Percentiles rank a stretch among this genome's conserved stretches.
phyloP scores from a whole-genome alignment of 768 basidiomycete species.

The Lyophyllum atratum region DNA sequence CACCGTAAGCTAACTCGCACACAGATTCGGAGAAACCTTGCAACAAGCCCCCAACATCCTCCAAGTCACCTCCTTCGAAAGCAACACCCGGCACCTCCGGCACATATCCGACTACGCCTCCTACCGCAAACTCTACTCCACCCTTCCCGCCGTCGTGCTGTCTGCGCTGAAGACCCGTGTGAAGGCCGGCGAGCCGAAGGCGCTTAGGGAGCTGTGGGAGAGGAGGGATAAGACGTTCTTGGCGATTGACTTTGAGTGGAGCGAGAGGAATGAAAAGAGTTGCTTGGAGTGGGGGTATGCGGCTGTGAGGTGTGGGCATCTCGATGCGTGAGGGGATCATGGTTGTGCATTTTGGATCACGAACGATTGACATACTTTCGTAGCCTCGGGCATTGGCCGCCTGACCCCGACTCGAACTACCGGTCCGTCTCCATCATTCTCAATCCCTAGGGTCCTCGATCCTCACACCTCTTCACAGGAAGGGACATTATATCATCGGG shows the following conservation, averaged over 20 bases:
- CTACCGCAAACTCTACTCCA: slow-evolving; percentile 71
- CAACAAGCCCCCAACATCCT: slow-evolving; percentile 75
- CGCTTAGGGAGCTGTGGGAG: slow-evolving; percentile 69
- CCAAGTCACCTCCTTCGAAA: slow-evolving; percentile 69
- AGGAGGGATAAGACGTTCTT: slow-evolving; percentile 73
- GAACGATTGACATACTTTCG: slow-evolving; percentile 2
- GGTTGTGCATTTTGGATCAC: not conserved
- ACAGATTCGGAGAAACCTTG: slow-evolving; percentile 75
- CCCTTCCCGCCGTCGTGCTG: slow-evolving; percentile 69
- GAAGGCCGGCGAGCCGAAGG: slow-evolving; percentile 63
- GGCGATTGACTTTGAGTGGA: slow-evolving; percentile 75
- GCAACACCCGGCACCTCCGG: slow-evolving; percentile 64
- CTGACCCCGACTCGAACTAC: slow-evolving; percentile 73
- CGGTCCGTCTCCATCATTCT: slow-evolving; percentile 47
- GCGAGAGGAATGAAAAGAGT: slow-evolving; percentile 67
- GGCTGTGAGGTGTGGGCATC: slow-evolving; percentile 69
- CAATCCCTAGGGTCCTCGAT: not conserved
- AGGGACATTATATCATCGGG: slow-evolving; percentile 73
- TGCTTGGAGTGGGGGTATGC: slow-evolving; percentile 85
- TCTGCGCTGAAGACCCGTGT: slow-evolving; percentile 68
- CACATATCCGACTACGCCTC: slow-evolving; percentile 65
- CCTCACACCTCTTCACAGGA: slow-evolving; percentile 38
- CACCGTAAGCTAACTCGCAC: not conserved
- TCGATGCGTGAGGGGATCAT: slow-evolving; percentile 59
- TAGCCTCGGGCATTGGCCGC: slow-evolving; percentile 76